Base-by-base conservation (phyloP, 371 early-diverging fungal genomes). In the Paraphysoderma sedebokerense region DNA sequence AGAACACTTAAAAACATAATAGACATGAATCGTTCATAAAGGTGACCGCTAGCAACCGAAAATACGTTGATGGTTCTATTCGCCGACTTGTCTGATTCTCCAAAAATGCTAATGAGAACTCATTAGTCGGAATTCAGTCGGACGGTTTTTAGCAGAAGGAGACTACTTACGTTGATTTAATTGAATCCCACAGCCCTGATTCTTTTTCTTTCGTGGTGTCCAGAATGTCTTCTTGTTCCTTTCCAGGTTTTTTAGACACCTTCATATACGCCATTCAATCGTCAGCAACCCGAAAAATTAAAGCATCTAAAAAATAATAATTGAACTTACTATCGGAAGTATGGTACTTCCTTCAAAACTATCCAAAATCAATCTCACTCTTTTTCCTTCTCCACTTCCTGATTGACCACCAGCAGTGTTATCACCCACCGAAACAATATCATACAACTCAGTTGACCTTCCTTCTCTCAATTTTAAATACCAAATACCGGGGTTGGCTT, bases 1-100 rank as follows among this genome's bases (percentile, higher is more conserved):
- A 87, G 67, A 3, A 96, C 97, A 52, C 82, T 80, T n/a, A 80
- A 64, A 50, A 92, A 88, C 97, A 96, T 96, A 44, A 96, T 91
- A 9, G 82, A 77, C 62, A 96, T 60, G 60, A 96, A 89, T 2
- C 97, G 82, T 59, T 96, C 93, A 57, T 96, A 96, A 38, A 96
- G 58, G 39, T 92, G 92, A 6, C 97, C 97, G 7, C 90, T 90
- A 0, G 93, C 97, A 0, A 96, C 90, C 2, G 97, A 88, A 56
- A 96, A 92, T 45, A 96, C 80, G 62, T 96, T 86, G 61, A 96
- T 86, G 28, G 59, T 58, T 8, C 28, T 30, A 0, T 76, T 78
- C 70, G 37, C n/a, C 2, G 45, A 17, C 9, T 36, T 31, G 1
- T 13, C 44, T 3, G 35, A 40, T 32, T 50, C 39, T 7, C 17